phyloP scores from a whole-genome alignment of 805 yeast species.

The Saturnispora diversa region DNA sequence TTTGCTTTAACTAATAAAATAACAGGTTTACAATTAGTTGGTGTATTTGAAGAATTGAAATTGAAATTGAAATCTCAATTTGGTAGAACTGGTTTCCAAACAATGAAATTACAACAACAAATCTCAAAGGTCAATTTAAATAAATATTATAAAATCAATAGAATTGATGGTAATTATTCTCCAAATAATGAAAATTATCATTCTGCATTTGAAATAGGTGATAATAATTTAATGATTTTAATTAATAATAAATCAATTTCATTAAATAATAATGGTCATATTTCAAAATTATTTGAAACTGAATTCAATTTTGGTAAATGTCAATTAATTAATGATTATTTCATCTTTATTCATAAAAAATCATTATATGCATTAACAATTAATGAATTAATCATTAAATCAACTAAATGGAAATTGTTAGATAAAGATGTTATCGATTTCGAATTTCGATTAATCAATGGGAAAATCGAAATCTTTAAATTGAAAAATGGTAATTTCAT shows the following conservation, averaged over 20 bases:
- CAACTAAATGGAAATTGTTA: conserved; percentile 8
- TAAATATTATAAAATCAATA: conserved; percentile 5
- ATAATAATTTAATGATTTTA: background rate
- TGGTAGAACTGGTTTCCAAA: conserved; percentile 11
- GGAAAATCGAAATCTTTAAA: conserved; percentile 1
- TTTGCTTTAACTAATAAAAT: conserved; percentile 8
- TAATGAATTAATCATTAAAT: conserved; percentile 4
- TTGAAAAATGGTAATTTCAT: background rate
- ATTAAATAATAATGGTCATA: background rate
- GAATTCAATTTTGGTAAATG: conserved; percentile 9
- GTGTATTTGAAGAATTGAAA: conserved; percentile 11
- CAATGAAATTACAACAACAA: conserved; percentile 10
- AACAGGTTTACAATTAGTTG: conserved; percentile 10
- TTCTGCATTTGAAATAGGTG: background rate
- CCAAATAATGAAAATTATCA: background rate
- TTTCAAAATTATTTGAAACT: conserved; percentile 6
- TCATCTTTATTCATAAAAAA: conserved; percentile 5
- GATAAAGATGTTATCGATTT: background rate
- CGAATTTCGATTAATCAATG: conserved; percentile 3
- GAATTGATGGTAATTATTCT: background rate
- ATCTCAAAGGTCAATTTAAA: conserved; percentile 8
- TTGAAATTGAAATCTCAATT: conserved; percentile 8
- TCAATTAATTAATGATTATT: conserved; percentile 1
- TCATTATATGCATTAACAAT: conserved; percentile 2
- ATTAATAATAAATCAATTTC: background rate